Percentiles rank a stretch among this genome's conserved stretches.
Conservation (phyloP, 177 flowering plant species). For the Telopea speciosissima region DNA sequence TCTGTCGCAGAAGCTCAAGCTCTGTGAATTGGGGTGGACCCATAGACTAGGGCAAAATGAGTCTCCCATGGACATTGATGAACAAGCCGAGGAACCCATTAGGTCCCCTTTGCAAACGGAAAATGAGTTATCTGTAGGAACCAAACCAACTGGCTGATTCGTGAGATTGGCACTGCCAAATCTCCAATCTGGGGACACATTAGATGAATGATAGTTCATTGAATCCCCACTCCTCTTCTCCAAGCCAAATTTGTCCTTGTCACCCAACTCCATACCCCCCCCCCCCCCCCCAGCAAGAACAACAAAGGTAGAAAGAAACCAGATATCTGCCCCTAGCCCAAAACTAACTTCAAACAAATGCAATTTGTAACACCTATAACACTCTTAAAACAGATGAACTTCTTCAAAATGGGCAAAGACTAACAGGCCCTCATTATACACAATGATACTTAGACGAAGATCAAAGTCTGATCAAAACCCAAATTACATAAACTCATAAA, state of each 20-base stretch:
- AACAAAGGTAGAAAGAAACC: slow-evolving; percentile 15
- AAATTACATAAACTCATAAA: slow-evolving; percentile 4
- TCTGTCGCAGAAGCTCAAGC: slow-evolving; percentile 33
- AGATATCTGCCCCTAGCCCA: slow-evolving; percentile 9
- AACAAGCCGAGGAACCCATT: slow-evolving; percentile 40
- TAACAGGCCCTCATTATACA: slow-evolving; percentile 6
- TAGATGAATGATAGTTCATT: slow-evolving; percentile 35
- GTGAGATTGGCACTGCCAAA: slow-evolving; percentile 31
- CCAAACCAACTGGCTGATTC: slow-evolving; percentile 38
- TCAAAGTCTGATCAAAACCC: slow-evolving; percentile 7
- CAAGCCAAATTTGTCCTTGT: slow-evolving; percentile 42
- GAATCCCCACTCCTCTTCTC: slow-evolving; percentile 46
- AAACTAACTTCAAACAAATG: slow-evolving; percentile 7
- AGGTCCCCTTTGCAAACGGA: slow-evolving; percentile 31
- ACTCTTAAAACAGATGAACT: not conserved
- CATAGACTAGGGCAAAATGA: slow-evolving; percentile 54
- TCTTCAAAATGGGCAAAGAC: slow-evolving; percentile 10
- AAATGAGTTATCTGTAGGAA: slow-evolving; percentile 33
- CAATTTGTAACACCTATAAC: not conserved
- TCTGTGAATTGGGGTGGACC: slow-evolving; percentile 44
- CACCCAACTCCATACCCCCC: slow-evolving; percentile 48
- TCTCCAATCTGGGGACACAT: slow-evolving; percentile 59
- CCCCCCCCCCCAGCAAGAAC: slow-evolving; percentile 6
- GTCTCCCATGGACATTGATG: slow-evolving; percentile 57
- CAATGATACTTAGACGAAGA: slow-evolving; percentile 1